Base-by-base conservation (phyloP, 306 rosid species). In the Alnus glutinosa region DNA sequence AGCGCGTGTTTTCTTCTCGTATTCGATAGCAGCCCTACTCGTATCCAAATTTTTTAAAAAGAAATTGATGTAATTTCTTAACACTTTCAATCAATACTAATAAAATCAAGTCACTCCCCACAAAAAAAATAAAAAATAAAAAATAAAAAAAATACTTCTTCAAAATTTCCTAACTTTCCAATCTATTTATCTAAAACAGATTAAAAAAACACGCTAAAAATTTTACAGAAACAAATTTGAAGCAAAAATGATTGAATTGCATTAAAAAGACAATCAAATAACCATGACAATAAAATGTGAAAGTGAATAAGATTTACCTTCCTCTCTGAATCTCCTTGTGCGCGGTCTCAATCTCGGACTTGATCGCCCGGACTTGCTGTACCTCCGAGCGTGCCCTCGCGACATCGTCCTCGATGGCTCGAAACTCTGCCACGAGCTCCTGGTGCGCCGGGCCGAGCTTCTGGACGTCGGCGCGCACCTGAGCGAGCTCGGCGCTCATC, bases 1-100 rank as follows among this genome's bases (percentile, higher is more conserved):
- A 71, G 85, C 83, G 44, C 86, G 79, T 14, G 91, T 91, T 80
- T 86, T 86, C 91, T 88, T 92, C 85, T 95, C 98, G 18, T 61
- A 82, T 30, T 95, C 97, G 82, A 95, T 86, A 70, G 98, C 97
- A 84, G 81, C 89, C 94, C 98, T 95, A 82, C 10, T 23, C 52
- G 64, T 11, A 64, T 30, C 61, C 70, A 58, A 44, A 46, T 13
- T 23, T 42, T 37, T 15, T 49, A 1, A 44, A 44, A 39, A n/a
- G 18, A 42, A 8, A 68, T 3, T 3, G 28, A 18, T 39, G 13
- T n/a, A 68, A 68, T 68, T 16, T 18, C 72, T 39, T 42, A 68
- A 39, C 18, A 42, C 5, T 15, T 36, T 66, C 72, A 18, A 68
- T 42, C 32, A 42, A 68, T 9, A 18, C 7, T 2, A 42, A 16